Evolutionary conservation across 495 filamentous ascomycete species (phyloP).

Genomic region (Tuber aestivum): DNA sequence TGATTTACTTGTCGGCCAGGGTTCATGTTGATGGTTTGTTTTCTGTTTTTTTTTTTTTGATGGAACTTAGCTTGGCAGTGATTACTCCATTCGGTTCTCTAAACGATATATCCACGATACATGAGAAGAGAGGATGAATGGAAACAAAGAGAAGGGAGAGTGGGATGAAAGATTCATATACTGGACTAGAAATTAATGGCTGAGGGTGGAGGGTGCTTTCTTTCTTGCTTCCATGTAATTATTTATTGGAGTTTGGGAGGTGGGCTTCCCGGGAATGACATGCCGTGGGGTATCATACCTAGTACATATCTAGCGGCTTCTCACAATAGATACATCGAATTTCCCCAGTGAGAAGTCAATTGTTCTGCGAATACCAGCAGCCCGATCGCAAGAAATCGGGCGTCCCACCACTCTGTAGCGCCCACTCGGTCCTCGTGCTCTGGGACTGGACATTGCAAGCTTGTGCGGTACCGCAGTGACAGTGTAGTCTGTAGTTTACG

Average conservation of each 20-base stretch:
- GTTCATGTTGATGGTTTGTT: neutral
- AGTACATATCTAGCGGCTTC: neutral
- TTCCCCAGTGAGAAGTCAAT: neutral
- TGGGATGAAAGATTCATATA: neutral
- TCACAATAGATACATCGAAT: neutral
- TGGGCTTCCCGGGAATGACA: neutral
- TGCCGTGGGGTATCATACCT: neutral
- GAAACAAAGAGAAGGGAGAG: neutral
- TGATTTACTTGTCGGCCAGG: conserved; percentile 9
- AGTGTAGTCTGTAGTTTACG: too few relatives aligned
- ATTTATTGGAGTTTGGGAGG: neutral
- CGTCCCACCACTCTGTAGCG: neutral
- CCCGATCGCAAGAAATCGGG: neutral
- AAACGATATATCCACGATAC: neutral
- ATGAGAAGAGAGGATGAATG: neutral
- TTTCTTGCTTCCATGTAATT: neutral
- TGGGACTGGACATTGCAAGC: neutral
- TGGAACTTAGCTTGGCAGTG: neutral
- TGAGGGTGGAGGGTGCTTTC: neutral
- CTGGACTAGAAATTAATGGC: neutral
- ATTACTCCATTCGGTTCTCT: neutral
- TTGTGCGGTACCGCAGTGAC: neutral
- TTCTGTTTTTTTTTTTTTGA: neutral
- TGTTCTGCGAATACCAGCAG: neutral
- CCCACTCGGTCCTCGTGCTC: neutral